phyloP scores from a whole-genome alignment of 257 asterid species.

The Fraxinus cuspidata region DNA sequence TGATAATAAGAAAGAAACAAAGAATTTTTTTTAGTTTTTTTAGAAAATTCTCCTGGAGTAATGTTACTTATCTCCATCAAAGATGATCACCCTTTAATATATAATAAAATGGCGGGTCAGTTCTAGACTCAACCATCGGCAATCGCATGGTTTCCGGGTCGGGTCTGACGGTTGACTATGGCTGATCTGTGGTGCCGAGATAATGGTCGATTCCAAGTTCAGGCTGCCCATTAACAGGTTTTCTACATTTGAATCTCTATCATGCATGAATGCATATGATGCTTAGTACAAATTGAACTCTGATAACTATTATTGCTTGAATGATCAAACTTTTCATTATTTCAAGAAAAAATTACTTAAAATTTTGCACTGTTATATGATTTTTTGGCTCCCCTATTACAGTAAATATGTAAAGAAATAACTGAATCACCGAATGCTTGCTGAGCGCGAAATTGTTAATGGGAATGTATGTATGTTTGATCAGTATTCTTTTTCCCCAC shows the following conservation, averaged over 20 bases:
- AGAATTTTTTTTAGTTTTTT: no score
- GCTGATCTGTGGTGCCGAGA: background rate
- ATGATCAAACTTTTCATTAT: background rate
- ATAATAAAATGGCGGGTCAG: background rate
- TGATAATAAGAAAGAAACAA: no score
- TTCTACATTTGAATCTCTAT: background rate
- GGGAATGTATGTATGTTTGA: conserved; percentile 65
- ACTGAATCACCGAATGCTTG: conserved; percentile 64
- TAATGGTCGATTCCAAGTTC: background rate
- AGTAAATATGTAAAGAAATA: conserved; percentile 58
- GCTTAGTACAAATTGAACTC: background rate
- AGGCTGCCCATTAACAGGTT: background rate
- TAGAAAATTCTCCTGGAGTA: no score
- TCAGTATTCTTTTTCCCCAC: background rate
- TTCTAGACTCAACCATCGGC: background rate
- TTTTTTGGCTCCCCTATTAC: conserved; percentile 27
- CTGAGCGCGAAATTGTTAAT: conserved; percentile 62
- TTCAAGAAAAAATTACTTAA: background rate
- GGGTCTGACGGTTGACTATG: background rate
- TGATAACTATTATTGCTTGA: background rate
- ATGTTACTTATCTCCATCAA: no score
- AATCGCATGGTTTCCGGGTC: background rate
- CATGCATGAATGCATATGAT: background rate
- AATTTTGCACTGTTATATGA: background rate
- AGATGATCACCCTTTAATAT: no score